Evolutionary conservation across 495 filamentous ascomycete species (phyloP).

Genomic region (Pyrenula aspistea): DNA sequence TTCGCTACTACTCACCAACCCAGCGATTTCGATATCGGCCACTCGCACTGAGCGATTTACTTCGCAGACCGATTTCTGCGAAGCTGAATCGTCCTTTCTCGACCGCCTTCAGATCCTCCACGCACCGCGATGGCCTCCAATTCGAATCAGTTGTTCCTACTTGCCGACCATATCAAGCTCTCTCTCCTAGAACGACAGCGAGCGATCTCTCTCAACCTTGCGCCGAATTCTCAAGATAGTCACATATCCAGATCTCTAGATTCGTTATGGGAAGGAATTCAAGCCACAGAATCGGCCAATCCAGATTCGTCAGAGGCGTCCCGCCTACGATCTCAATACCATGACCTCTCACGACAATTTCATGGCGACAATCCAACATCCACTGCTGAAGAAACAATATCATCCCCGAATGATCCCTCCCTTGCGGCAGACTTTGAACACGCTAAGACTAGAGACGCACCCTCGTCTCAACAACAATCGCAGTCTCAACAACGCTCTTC

Average conservation of each 20-base stretch:
- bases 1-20: too few relatives aligned
- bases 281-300: constrained; percentile 57
- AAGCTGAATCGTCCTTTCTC: too few relatives aligned
- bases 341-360: constrained; percentile 48
- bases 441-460: constrained; percentile 26
- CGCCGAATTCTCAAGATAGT: constrained; percentile 74
- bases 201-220: constrained; percentile 74
- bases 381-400: constrained; percentile 28
- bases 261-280: constrained; percentile 71
- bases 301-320: constrained; percentile 42
- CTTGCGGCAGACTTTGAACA: constrained; percentile 55
- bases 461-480: background rate
- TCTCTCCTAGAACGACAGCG: constrained; percentile 72
- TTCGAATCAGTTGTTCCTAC: constrained; percentile 39
- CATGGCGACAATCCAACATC: constrained; percentile 43
- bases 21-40: too few relatives aligned
- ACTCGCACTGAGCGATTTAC: too few relatives aligned
- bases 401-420: constrained; percentile 54
- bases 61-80: too few relatives aligned
- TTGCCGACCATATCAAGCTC: constrained; percentile 43
- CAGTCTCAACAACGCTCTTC: constrained; percentile 6
- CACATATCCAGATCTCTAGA: constrained; percentile 85
- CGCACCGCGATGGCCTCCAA: constrained; percentile 39
- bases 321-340: constrained; percentile 40
- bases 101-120: background rate